Percentiles rank a stretch among this genome's conserved stretches.
phyloP scores from a whole-genome alignment of 2,329 filamentous ascomycete species.

The Fusarium dimerum region DNA sequence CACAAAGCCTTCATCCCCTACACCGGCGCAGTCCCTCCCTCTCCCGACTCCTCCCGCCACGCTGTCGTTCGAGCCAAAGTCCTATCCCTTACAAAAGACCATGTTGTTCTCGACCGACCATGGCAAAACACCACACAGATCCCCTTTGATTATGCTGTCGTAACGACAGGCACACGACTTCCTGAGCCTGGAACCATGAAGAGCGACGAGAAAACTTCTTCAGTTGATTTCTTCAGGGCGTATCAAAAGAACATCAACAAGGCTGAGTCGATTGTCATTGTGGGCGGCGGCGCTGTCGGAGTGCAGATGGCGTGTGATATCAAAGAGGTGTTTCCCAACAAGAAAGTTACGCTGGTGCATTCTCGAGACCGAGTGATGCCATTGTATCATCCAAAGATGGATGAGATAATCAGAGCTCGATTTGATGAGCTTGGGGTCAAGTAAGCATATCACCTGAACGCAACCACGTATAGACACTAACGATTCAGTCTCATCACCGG shows the following conservation, averaged over 20 bases:
- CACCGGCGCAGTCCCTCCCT: constrained; percentile 19
- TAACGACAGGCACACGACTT: constrained; percentile 24
- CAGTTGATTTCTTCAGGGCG: constrained; percentile 22
- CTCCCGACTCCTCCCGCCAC: constrained; percentile 20
- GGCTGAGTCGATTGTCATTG: constrained; percentile 24
- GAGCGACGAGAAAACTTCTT: constrained; percentile 21
- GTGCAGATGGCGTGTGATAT: constrained; percentile 29
- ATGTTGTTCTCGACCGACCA: constrained; percentile 19
- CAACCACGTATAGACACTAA: neutral
- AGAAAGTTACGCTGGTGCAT: constrained; percentile 25
- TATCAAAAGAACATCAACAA: constrained; percentile 23
- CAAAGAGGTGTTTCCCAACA: constrained; percentile 26
- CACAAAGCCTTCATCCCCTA: constrained; percentile 53
- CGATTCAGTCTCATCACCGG: constrained; percentile 21
- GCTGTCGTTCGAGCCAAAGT: constrained; percentile 21
- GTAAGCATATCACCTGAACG: constrained; percentile 3
- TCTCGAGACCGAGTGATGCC: constrained; percentile 27
- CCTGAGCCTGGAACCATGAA: constrained; percentile 26
- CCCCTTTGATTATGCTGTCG: constrained; percentile 25
- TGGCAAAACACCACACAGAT: constrained; percentile 27
- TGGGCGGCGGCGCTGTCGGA: constrained; percentile 27
- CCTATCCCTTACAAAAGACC: constrained; percentile 17
- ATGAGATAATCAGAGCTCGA: constrained; percentile 19
- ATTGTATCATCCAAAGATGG: constrained; percentile 27
- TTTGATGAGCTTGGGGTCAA: constrained; percentile 24